These are phyloP conservation scores for Nematocida parisii DNA, from an alignment of 371 early-diverging fungal species.

Conservation along the genomic window DNA sequence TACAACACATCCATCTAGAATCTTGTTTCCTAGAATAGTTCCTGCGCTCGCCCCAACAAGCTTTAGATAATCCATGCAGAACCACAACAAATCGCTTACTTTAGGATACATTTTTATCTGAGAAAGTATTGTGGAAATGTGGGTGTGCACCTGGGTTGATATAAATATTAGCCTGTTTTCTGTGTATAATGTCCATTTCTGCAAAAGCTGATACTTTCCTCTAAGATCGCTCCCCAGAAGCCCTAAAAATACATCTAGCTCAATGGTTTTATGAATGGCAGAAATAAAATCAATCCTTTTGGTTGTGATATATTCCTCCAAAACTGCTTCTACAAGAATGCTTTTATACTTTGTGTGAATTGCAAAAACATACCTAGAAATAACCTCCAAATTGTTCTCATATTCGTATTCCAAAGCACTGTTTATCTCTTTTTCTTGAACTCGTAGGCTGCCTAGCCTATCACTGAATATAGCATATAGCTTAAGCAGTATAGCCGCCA, in stretches of 20 bases:
- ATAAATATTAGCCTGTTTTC: neutral
- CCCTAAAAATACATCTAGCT: neutral
- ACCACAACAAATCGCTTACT: constrained; percentile 11
- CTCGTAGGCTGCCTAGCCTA: neutral
- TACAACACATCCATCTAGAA: constrained; percentile 16
- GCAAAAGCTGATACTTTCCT: constrained; percentile 11
- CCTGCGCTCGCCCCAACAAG: neutral
- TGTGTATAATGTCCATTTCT: neutral
- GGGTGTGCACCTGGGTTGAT: neutral
- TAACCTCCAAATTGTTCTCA: neutral
- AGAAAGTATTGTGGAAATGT: constrained; percentile 6
- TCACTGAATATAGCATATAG: neutral
- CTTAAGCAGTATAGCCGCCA: neutral
- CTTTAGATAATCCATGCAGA: constrained; percentile 13
- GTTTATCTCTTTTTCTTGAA: neutral
- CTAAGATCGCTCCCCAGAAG: neutral
- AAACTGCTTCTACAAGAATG: neutral
- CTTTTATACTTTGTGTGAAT: neutral
- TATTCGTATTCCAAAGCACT: neutral
- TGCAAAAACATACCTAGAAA: neutral
- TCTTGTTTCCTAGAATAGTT: neutral
- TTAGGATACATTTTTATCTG: constrained; percentile 35
- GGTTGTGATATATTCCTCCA: neutral
- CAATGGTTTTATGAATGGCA: constrained; percentile 2
- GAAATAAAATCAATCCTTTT: constrained; percentile 1